Evolutionary conservation across 768 basidiomycete species (phyloP).

Genomic region (Leucosporidium creatinivorum): DNA sequence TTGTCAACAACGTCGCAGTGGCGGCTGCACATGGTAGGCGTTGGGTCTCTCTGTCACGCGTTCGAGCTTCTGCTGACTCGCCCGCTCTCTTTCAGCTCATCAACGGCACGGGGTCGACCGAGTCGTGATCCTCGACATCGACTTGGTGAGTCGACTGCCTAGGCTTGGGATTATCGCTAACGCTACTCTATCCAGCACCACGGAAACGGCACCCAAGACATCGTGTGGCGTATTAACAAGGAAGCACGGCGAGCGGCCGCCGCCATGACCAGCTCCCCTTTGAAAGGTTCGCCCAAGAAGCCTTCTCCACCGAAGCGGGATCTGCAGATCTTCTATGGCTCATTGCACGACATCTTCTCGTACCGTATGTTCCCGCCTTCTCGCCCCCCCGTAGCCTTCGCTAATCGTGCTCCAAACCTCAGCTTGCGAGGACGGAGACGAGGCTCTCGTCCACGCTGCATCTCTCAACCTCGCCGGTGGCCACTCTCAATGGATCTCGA

Average conservation of each 20-base stretch:
- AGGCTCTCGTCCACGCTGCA: slow-evolving; percentile 71
- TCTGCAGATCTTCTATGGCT: slow-evolving; percentile 72
- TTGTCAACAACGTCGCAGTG: slow-evolving; percentile 85
- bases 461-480: slow-evolving; percentile 68
- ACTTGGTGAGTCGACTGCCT: slow-evolving; percentile 45
- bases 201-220: slow-evolving; percentile 93
- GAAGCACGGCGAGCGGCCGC: slow-evolving; percentile 33
- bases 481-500: slow-evolving; percentile 82
- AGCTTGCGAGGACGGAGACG: slow-evolving; percentile 64
- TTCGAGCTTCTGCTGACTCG: too few relatives aligned
- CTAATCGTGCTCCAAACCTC: neutral
- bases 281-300: slow-evolving; percentile 27
- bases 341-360: slow-evolving; percentile 76
- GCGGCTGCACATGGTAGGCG: slow-evolving; percentile 77
- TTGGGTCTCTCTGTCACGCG: too few relatives aligned
- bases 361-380: slow-evolving; percentile 17
- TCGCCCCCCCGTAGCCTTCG: too few relatives aligned
- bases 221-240: slow-evolving; percentile 76
- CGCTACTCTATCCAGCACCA: slow-evolving; percentile 21
- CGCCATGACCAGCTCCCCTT: slow-evolving; percentile 38
- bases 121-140: slow-evolving; percentile 82
- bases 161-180: neutral
- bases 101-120: slow-evolving; percentile 68
- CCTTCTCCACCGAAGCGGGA: slow-evolving; percentile 41
- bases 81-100: slow-evolving; percentile 55